phyloP scores from a whole-genome alignment of 768 basidiomycete species.

The Leccinum barrowsii region DNA sequence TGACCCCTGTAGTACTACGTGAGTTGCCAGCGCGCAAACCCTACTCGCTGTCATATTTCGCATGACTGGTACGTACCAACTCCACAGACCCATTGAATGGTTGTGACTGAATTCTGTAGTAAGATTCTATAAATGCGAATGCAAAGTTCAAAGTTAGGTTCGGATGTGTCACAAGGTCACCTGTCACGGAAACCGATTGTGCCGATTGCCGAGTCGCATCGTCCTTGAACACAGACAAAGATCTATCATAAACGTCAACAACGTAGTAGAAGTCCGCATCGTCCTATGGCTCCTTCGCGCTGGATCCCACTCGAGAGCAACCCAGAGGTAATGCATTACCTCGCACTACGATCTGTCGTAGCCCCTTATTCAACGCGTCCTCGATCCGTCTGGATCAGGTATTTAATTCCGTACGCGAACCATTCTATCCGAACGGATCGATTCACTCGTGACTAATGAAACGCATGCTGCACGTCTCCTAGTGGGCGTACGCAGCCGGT shows the following conservation, averaged over 20 bases:
- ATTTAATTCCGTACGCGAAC: slow-evolving; percentile 28
- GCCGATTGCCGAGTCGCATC: neutral
- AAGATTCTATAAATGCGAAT: neutral
- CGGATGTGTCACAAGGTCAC: neutral
- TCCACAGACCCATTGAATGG: neutral
- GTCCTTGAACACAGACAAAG: neutral
- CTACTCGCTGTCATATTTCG: neutral
- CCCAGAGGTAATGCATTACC: slow-evolving; percentile 43
- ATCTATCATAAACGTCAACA: neutral
- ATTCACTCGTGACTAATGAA: neutral
- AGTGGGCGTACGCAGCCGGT: slow-evolving; percentile 75
- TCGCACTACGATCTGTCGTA: neutral
- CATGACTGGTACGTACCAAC: neutral
- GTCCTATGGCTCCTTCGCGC: slow-evolving; percentile 27
- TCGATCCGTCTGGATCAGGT: slow-evolving; percentile 16
- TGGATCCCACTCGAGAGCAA: slow-evolving; percentile 87
- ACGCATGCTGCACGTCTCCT: neutral
- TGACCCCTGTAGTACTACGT: too few species aligned
- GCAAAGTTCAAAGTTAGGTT: neutral
- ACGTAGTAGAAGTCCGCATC: neutral
- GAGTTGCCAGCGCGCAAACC: neutral
- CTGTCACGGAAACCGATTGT: neutral
- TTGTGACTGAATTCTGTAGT: neutral
- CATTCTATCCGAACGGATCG: neutral
- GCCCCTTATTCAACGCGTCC: slow-evolving; percentile 5